These are phyloP conservation scores for Euphorbia corollata DNA, from an alignment of 441 rosid species.

Conservation along the genomic window DNA sequence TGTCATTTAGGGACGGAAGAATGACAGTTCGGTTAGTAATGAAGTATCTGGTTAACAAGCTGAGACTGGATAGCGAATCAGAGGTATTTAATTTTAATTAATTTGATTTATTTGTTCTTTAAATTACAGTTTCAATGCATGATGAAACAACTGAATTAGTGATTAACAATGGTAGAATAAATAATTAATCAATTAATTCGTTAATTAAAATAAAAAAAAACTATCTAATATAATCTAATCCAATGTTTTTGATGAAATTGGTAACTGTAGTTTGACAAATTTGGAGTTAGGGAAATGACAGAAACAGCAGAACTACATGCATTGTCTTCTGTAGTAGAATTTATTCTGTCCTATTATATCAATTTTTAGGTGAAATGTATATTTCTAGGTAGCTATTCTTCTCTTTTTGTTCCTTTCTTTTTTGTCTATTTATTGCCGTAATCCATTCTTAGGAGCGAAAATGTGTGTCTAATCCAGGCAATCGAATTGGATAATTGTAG, in stretches of 20 bases:
- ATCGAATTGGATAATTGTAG: constrained; percentile 7
- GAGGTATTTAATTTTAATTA: constrained; percentile 48
- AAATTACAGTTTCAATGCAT: constrained; percentile 20
- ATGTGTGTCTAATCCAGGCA: constrained; percentile 25
- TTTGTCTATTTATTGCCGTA: constrained; percentile 4
- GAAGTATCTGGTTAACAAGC: constrained; percentile 93
- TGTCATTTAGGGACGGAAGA: constrained; percentile 65
- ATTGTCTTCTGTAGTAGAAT: constrained; percentile 21
- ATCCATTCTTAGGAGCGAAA: constrained; percentile 14
- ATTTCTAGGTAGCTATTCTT: constrained; percentile 33
- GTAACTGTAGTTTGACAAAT: constrained; percentile 18
- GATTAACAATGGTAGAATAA: too few relatives aligned
- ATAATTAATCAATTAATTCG: background rate
- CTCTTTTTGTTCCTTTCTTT: constrained; percentile 11
- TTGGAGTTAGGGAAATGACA: constrained; percentile 54
- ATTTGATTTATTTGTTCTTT: constrained; percentile 1
- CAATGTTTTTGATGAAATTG: constrained; percentile 2
- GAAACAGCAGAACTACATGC: constrained; percentile 57
- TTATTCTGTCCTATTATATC: constrained; percentile 24
- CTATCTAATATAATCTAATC: background rate
- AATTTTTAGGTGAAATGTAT: constrained; percentile 47
- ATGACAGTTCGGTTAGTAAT: constrained; percentile 85
- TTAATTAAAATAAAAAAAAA: background rate
- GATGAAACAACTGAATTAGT: background rate
- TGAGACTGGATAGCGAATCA: constrained; percentile 87